Conservation (phyloP, 2,329 filamentous ascomycete genomes). For the Trichoderma polysporum region DNA sequence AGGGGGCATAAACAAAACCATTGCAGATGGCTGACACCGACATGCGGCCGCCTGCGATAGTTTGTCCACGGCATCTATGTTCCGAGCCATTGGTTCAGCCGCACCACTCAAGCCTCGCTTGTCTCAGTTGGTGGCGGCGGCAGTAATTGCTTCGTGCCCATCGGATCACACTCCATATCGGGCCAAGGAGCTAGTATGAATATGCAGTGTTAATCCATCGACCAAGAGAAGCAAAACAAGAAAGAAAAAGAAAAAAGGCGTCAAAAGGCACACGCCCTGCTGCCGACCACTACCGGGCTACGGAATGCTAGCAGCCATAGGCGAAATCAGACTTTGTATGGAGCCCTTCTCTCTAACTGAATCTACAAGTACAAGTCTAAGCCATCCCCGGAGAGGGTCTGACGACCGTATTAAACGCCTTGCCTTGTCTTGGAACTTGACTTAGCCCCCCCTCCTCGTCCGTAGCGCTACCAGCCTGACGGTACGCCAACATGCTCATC, state of each 20-base stretch:
- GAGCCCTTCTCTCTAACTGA: neutral
- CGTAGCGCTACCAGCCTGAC: slow-evolving; percentile 15
- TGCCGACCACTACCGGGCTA: neutral
- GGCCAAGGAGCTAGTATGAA: neutral
- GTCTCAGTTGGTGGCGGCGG: slow-evolving; percentile 6
- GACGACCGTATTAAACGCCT: neutral
- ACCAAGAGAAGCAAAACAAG: neutral
- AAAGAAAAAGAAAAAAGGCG: neutral
- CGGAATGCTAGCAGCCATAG: neutral
- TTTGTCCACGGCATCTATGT: neutral
- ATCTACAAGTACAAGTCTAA: neutral
- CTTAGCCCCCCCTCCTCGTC: neutral
- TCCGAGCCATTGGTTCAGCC: slow-evolving; percentile 13
- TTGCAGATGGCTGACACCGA: neutral
- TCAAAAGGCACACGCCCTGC: neutral
- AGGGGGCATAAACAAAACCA: neutral
- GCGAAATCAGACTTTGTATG: slow-evolving; percentile 8
- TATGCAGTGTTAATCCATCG: slow-evolving; percentile 1
- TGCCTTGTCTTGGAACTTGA: neutral
- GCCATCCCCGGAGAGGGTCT: neutral
- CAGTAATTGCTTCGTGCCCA: neutral
- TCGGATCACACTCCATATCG: slow-evolving; percentile 7
- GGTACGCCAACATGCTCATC: slow-evolving; percentile 15
- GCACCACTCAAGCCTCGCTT: neutral
- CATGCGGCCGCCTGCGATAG: neutral